phyloP scores from a whole-genome alignment of 2,329 filamentous ascomycete species.

The Passalora sequoiae region DNA sequence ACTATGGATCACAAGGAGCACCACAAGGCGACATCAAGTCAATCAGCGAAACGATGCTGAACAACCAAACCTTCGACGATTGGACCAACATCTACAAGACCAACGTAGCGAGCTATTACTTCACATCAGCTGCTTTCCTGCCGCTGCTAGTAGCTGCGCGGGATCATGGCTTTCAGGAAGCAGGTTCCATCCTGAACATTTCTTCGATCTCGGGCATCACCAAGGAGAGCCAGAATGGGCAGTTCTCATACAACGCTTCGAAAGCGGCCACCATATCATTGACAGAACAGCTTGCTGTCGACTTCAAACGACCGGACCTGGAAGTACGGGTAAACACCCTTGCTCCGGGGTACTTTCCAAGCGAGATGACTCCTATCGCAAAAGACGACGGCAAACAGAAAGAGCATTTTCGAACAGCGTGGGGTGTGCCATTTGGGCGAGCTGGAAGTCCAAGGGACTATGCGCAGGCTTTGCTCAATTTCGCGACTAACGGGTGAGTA shows the following conservation, averaged over 20 bases:
- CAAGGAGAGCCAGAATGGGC: conserved; percentile 41
- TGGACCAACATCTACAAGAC: conserved; percentile 43
- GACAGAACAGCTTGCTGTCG: conserved; percentile 51
- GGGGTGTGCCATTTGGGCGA: conserved; percentile 38
- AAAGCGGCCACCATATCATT: conserved; percentile 51
- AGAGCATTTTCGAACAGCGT: conserved; percentile 34
- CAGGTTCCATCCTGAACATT: conserved; percentile 44
- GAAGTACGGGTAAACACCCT: conserved; percentile 55
- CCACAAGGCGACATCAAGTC: conserved; percentile 42
- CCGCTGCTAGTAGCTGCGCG: conserved; percentile 41
- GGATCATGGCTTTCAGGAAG: conserved; percentile 38
- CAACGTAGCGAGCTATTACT: conserved; percentile 43
- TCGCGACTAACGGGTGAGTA: conserved; percentile 53
- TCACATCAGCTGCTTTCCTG: conserved; percentile 44
- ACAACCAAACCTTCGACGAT: conserved; percentile 37
- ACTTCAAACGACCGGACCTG: conserved; percentile 46
- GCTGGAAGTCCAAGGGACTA: conserved; percentile 39
- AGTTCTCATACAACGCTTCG: conserved; percentile 46
- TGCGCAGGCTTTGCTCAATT: conserved; percentile 53
- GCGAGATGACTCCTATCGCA: conserved; percentile 52
- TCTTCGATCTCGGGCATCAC: conserved; percentile 43
- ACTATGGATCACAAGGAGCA: conserved; percentile 24
- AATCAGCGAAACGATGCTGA: conserved; percentile 52
- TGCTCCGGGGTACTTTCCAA: conserved; percentile 53
- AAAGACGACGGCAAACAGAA: conserved; percentile 50